These are phyloP conservation scores for Boletus subcaerulescens DNA, from an alignment of 768 basidiomycete genomes.

Conservation along the genomic window DNA sequence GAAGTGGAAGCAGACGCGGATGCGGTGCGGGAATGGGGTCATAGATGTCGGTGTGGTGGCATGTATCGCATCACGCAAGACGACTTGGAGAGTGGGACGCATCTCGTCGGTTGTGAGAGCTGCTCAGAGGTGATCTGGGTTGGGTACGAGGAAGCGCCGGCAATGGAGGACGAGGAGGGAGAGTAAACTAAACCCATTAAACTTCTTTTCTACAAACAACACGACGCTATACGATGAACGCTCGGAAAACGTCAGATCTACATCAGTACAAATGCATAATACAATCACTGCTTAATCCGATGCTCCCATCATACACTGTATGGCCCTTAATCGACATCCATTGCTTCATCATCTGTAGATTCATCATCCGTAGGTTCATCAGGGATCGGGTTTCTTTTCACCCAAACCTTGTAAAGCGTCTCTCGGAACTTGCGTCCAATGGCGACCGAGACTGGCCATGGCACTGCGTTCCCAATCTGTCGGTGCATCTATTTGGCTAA, in stretches of 20 bases:
- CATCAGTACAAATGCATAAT: too few species aligned
- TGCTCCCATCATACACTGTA: too few species aligned
- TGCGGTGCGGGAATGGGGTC: constrained; percentile 42
- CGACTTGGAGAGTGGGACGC: constrained; percentile 67
- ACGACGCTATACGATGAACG: too few species aligned
- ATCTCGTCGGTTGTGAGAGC: constrained; percentile 67
- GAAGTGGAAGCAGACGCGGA: constrained; percentile 30
- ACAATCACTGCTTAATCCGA: too few species aligned
- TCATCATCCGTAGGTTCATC: constrained; percentile 31
- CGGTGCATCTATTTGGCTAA: constrained; percentile 58
- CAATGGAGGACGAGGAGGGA: constrained; percentile 24
- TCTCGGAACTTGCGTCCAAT: constrained; percentile 61
- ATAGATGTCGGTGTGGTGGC: constrained; percentile 75
- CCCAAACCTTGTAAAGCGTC: constrained; percentile 53
- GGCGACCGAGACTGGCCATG: constrained; percentile 60
- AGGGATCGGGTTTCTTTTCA: constrained; percentile 20
- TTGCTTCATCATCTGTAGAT: constrained; percentile 20
- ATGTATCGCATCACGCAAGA: constrained; percentile 52
- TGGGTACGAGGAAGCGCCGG: constrained; percentile 62
- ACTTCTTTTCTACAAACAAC: too few species aligned
- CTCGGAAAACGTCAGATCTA: too few species aligned
- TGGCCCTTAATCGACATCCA: constrained; percentile 31
- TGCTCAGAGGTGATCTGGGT: constrained; percentile 86
- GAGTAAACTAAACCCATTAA: background rate
- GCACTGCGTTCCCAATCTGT: constrained; percentile 80